Percentiles rank a stretch among this genome's conserved stretches.
Conservation (phyloP, 306 rosid species). For the Rosa rugosa region DNA sequence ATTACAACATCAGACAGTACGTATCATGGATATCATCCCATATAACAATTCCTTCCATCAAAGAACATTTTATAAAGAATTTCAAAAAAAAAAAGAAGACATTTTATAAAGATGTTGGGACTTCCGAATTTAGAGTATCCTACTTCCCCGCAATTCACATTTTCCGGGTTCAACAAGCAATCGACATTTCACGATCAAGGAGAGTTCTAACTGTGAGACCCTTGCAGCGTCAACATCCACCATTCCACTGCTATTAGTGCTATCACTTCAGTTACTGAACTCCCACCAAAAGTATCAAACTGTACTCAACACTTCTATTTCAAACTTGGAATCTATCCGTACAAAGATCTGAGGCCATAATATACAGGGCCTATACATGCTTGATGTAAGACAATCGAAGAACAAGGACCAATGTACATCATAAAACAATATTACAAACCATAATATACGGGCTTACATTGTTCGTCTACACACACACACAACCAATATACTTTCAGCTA, state of each 20-base stretch:
- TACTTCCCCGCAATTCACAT: no score
- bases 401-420: neutral
- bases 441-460: neutral
- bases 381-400: neutral
- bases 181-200: neutral
- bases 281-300: neutral
- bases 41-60: no score
- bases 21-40: no score
- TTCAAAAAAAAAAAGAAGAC: no score
- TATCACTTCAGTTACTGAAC: neutral
- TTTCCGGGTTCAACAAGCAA: no score
- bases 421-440: neutral
- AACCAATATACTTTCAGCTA: neutral
- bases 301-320: neutral
- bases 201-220: neutral
- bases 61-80: no score
- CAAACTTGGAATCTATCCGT: neutral
- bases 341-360: constrained; percentile 1
- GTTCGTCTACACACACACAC: neutral
- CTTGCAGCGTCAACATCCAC: neutral
- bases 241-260: neutral
- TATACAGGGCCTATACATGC: neutral
- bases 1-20: no score
- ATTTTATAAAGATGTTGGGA: no score
- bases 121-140: no score